These are phyloP conservation scores for Eremomyces bilateralis DNA, from an alignment of 495 filamentous ascomycete genomes.

Conservation along the genomic window DNA sequence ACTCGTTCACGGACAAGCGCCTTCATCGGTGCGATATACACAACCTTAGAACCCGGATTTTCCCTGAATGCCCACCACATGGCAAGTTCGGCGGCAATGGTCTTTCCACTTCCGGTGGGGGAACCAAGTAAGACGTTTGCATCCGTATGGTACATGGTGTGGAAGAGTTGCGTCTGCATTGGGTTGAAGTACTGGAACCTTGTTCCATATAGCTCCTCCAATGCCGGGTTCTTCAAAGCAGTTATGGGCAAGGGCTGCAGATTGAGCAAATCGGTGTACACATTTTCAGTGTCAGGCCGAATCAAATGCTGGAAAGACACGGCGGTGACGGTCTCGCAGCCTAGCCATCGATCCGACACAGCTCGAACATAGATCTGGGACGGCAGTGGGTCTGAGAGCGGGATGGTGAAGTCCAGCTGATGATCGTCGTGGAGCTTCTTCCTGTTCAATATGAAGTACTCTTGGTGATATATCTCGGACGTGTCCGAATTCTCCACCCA, in stretches of 20 bases:
- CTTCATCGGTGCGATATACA: constrained; percentile 99
- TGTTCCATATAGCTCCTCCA: constrained; percentile 73
- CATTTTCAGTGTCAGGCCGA: constrained; percentile 86
- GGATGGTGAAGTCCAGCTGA: constrained; percentile 94
- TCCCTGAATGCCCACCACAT: constrained; percentile 99
- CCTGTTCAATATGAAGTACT: constrained; percentile 80
- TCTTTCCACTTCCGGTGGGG: constrained; percentile 93
- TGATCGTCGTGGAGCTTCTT: constrained; percentile 85
- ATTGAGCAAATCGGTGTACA: constrained; percentile 85
- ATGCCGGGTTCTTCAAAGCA: constrained; percentile 64
- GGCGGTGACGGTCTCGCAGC: constrained; percentile 85
- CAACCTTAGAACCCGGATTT: constrained; percentile 86
- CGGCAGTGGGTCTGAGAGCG: constrained; percentile 75
- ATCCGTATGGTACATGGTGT: constrained; percentile 75
- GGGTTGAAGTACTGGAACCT: constrained; percentile 95
- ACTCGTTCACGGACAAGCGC: constrained; percentile 92
- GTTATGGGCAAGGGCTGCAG: constrained; percentile 76
- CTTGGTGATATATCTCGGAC: constrained; percentile 92
- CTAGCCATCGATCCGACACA: constrained; percentile 88
- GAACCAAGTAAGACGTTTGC: constrained; percentile 92
- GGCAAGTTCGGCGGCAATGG: constrained; percentile 83
- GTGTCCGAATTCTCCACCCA: constrained; percentile 99
- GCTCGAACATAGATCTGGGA: constrained; percentile 89
- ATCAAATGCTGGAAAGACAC: constrained; percentile 98
- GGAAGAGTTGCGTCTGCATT: constrained; percentile 98